Base-by-base conservation (phyloP, 441 rosid genomes). In the Brassica hybrid region DNA sequence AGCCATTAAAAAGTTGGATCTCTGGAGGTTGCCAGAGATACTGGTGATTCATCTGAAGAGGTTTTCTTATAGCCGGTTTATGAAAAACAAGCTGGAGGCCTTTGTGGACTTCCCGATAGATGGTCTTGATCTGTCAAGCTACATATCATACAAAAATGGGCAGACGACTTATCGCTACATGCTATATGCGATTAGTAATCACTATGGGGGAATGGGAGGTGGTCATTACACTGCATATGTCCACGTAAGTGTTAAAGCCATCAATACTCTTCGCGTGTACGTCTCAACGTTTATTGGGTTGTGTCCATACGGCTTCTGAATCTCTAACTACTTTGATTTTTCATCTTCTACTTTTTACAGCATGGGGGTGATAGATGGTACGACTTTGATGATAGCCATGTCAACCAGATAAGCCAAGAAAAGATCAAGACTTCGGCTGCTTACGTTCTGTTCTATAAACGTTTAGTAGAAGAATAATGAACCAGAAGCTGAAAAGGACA, bases 391-490 rank as follows among this genome's bases (percentile, higher is more conserved):
- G 99, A 96, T 82, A 90, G 94, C 80, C 90, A 82, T 59, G 99
- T 96, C 72, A 68, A 69, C 78, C 88, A 89, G 27, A 87, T 94
- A 70, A 65, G 88, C 83, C 86, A 79, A 83, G 97, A 96, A 76
- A 96, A 89, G 85, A 91, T 94, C 76, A 96, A 91, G 86, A 87
- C 95, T 43, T 89, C 97, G 0, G 98, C 99, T 71, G 99, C 98
- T 21, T 96, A 94, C 79, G 98, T 94, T 84, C 90, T 96, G 63
- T 96, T 94, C 87, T 91, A 92, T 87, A 88, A 92, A 91, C 96
- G 98, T 83, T 87, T 91, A 62, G 80, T 81, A 19, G 94, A 85
- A 68, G 83, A 30, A 57, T 83, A 78, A 82, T 25, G 60, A 69
- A 8, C 18, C 41, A 65, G 13, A 58, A 63, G 67, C 16, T 60